Percentiles rank a stretch among this genome's conserved stretches.
phyloP scores from a whole-genome alignment of 768 basidiomycete species.

The Collybia sp. region DNA sequence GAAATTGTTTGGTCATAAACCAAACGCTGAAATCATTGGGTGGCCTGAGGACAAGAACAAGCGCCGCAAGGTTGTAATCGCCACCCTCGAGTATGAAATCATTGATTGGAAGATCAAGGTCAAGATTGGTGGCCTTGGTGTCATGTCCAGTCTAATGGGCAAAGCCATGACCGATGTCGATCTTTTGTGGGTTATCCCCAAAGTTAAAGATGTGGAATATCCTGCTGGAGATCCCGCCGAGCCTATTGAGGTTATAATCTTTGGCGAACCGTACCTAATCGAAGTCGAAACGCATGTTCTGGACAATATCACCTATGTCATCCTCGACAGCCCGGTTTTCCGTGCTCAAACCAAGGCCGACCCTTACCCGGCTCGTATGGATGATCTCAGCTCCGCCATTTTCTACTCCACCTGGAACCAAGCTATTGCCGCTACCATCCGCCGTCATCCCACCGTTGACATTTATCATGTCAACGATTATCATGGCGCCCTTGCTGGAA shows the following conservation, averaged over 20 bases:
- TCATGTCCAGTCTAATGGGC: slow-evolving; percentile 97
- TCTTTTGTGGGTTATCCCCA: slow-evolving; percentile 89
- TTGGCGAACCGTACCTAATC: slow-evolving; percentile 92
- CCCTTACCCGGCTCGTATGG: slow-evolving; percentile 96
- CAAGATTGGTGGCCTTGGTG: slow-evolving; percentile 96
- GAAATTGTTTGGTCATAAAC: slow-evolving; percentile 67
- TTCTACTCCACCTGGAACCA: slow-evolving; percentile 99
- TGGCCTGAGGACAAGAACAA: slow-evolving; percentile 95
- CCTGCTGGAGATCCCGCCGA: slow-evolving; percentile 88
- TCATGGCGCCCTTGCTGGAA: slow-evolving; percentile 86
- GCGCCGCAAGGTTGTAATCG: slow-evolving; percentile 85
- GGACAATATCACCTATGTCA: slow-evolving; percentile 94
- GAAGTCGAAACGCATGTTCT: slow-evolving; percentile 91
- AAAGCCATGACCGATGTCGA: slow-evolving; percentile 98
- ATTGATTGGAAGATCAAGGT: slow-evolving; percentile 98
- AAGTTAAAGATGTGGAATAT: slow-evolving; percentile 93
- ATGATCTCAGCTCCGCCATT: slow-evolving; percentile 92
- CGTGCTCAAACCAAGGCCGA: slow-evolving; percentile 95
- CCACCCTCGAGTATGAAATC: slow-evolving; percentile 94
- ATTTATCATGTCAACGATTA: slow-evolving; percentile 96
- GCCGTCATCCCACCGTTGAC: slow-evolving; percentile 81
- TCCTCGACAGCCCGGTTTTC: slow-evolving; percentile 94
- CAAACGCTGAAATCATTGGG: slow-evolving; percentile 75
- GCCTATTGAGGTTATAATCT: slow-evolving; percentile 94
- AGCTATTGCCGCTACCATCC: slow-evolving; percentile 88